Evolutionary conservation across 371 early-diverging fungal species (phyloP), one percentile per base, ranked within the genome.

Genomic region (Mucor irregularis): DNA sequence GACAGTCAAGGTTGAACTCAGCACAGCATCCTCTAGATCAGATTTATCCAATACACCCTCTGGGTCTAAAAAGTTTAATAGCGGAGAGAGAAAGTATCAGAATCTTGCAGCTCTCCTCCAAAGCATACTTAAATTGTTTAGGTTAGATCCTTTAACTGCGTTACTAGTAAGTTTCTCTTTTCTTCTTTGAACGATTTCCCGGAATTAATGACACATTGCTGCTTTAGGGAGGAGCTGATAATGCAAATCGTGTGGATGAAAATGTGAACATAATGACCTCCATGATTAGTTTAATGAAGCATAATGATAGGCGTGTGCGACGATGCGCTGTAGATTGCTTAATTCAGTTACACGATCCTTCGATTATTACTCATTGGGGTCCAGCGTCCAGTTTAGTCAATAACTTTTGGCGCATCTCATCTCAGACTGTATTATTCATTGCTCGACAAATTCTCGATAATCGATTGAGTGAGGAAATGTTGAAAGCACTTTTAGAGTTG

Each of bases 331-430:
- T 79, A 0, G 85, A 88, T 37, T 81, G 85, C 22, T 65, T 93
- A 24, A 72, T 81, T 9, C 74, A 79, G 50, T 62, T 88, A n/a
- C 82, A 85, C 47, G 68, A 77, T 14, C 62, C 77, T 4, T 49
- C 62, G 3, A 71, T 70, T 28, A 83, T 88, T 50, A 62, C 65
- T 19, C 61, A 71, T 39, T 88, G 88, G 88, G 82, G 82, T 2
- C 81, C 85, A 10, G 52, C 71, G 3, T 64, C 56, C 5, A 66
- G 64, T 17, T 56, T 78, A 38, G 79, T 84, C 67, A 50, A 61
- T 13, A 79, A 75, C 10, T 88, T 87, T 58, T 88, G 89, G 89
- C 74, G 68, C 29, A 69, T 87, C 28, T 74, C 78, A 10, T 82
- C 78, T 19, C 76, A 81, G 33, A 70, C 81, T 3, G 44, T 80